Evolutionary conservation across 2,329 filamentous ascomycete genomes (phyloP).

Genomic region (Phialocephala sp.): DNA sequence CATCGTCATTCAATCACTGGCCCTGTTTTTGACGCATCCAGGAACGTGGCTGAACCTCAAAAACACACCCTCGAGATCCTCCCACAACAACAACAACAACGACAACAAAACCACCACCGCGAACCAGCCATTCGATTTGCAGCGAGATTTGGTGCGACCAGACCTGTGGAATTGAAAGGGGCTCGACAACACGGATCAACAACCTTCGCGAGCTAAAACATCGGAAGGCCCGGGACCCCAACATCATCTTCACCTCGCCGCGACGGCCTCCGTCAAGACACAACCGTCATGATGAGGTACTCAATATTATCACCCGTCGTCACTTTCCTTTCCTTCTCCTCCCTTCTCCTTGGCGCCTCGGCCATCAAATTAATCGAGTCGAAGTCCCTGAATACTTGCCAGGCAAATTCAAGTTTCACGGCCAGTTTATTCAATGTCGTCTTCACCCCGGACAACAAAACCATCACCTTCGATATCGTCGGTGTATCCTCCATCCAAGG

Average conservation of each 20-base stretch:
- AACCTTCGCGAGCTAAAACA: slow-evolving; percentile 22
- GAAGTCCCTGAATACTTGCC: slow-evolving; percentile 83
- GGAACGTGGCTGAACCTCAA: slow-evolving; percentile 20
- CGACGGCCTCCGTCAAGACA: slow-evolving; percentile 36
- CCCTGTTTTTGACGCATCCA: slow-evolving; percentile 21
- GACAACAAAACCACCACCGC: too few relatives aligned
- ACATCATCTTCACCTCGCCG: slow-evolving; percentile 22
- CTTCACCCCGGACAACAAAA: slow-evolving; percentile 77
- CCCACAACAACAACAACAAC: neutral
- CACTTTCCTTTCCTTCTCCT: slow-evolving; percentile 38
- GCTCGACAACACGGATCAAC: slow-evolving; percentile 17
- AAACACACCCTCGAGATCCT: slow-evolving; percentile 2
- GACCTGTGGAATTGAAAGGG: slow-evolving; percentile 12
- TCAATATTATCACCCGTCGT: slow-evolving; percentile 39
- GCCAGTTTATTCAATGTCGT: slow-evolving; percentile 88
- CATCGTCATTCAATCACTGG: slow-evolving; percentile 26
- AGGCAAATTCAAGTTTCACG: slow-evolving; percentile 82
- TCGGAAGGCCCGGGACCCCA: slow-evolving; percentile 34
- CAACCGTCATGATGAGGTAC: slow-evolving; percentile 38
- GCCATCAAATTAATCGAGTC: slow-evolving; percentile 62
- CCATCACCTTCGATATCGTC: slow-evolving; percentile 74
- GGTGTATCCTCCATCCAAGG: slow-evolving; percentile 85
- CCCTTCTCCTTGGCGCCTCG: slow-evolving; percentile 36
- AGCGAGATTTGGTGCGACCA: slow-evolving; percentile 11
- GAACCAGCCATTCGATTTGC: slow-evolving; percentile 7